Evolutionary conservation across 176 grass and related monocot genomes (phyloP).

Genomic region (Hyparrhenia diplandra): DNA sequence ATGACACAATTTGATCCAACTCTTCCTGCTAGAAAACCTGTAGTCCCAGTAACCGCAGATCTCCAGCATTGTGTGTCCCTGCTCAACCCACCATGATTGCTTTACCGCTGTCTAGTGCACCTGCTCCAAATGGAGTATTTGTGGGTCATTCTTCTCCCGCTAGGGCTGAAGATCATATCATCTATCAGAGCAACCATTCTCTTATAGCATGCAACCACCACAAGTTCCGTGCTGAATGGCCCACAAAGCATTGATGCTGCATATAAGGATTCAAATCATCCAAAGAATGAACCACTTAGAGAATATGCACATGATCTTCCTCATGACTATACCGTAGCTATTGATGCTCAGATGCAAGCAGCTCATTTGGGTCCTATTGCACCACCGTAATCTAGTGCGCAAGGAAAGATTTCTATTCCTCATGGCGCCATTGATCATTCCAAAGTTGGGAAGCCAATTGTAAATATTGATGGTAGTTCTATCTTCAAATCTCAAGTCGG

Average conservation of each 20-base stretch:
- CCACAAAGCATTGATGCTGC: conserved; percentile 23
- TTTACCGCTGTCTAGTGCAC: conserved; percentile 31
- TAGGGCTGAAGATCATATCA: conserved; percentile 38
- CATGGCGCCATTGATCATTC: conserved; percentile 14
- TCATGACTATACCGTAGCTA: conserved; percentile 44
- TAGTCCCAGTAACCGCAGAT: conserved; percentile 28
- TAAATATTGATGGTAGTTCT: conserved; percentile 25
- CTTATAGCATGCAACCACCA: conserved; percentile 42
- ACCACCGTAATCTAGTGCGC: conserved; percentile 49
- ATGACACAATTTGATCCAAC: conserved; percentile 35
- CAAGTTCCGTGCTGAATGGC: conserved; percentile 32
- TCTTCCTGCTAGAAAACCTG: conserved; percentile 27
- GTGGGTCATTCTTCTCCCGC: conserved; percentile 35
- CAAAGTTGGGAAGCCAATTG: conserved; percentile 39
- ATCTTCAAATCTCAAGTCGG: conserved; percentile 55
- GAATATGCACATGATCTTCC: conserved; percentile 48
- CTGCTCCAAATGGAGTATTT: conserved; percentile 46
- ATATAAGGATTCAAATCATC: conserved; percentile 50
- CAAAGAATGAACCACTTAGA: conserved; percentile 33
- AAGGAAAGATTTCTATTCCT: conserved; percentile 32
- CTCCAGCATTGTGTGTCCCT: conserved; percentile 30
- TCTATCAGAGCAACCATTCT: conserved; percentile 46
- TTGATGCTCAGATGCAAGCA: conserved; percentile 57
- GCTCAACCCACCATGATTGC: conserved; percentile 34
- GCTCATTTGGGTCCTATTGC: conserved; percentile 54